Base-by-base conservation (phyloP, 2,329 filamentous ascomycete species). In the Aspergillus fischeri region DNA sequence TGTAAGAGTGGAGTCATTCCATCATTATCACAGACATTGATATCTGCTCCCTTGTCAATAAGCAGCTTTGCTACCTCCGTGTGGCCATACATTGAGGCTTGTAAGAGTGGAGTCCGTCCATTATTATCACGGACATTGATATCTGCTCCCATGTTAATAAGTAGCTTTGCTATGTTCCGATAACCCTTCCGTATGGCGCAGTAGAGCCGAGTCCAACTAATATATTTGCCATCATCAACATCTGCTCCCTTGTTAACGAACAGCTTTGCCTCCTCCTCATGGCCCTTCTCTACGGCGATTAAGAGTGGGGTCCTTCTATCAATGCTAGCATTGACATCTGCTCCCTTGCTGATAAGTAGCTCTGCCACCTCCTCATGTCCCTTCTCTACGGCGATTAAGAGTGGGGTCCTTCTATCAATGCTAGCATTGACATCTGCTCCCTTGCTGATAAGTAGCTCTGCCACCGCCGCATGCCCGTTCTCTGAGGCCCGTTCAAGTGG, bases 141-240 rank as follows among this genome's bases (percentile, higher is more conserved):
- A 21, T 58, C 52, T 6, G 55, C 60, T 35, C 53, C 53, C 3
- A 50, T 50, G 1, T 61, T 27, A 29, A 63, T 49, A n/a, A 63
- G 55, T 47, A 61, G 48, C n/a, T 14, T 55, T 10, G 41, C 54
- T 4, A 57, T 27, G 2, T 11, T 29, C 45, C 58, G 48, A 35
- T 60, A 35, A 3, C 61, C 53, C 20, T 52, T 55, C 14, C 25
- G 5, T 29, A 38, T 47, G 4, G 60, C 58, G 5, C 10, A 35
- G 29, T 10, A 53, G 41, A 62, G 51, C 25, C 55, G 47, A 38
- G 52, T 59, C 9, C 27, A 27, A 1, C 52, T 45, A 1, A 1
- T n/a, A 4, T n/a, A 27, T 5, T 55, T 41, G 10, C 44, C 29
- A 1, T 28, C 20, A 29, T 60, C 10, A 24, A 50, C 29, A 29